These are phyloP conservation scores for Juncus effusus DNA, from an alignment of 176 grass and related monocot species.

Conservation along the genomic window DNA sequence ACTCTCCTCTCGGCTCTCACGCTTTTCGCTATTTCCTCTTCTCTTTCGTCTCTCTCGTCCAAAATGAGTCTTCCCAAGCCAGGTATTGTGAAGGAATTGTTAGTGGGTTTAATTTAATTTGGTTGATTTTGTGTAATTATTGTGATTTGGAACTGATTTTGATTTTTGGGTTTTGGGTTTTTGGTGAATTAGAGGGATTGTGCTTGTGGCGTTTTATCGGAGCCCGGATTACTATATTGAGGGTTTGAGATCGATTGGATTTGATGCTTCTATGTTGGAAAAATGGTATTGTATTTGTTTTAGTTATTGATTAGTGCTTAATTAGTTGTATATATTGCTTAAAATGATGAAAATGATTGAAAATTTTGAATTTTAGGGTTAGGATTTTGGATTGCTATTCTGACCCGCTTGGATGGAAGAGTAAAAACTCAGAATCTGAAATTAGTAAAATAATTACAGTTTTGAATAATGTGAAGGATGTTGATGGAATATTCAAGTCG, in stretches of 20 bases:
- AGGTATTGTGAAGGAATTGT: background rate
- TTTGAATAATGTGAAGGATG: constrained; percentile 61
- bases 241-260: constrained; percentile 33
- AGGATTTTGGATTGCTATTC: constrained; percentile 77
- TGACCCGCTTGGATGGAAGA: constrained; percentile 84
- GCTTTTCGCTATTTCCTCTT: constrained; percentile 6
- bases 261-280: constrained; percentile 41
- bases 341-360: background rate
- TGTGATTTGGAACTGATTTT: too few relatives aligned
- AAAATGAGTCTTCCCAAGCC: background rate
- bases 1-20: constrained; percentile 1
- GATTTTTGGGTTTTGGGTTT: background rate
- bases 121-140: background rate
- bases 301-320: background rate
- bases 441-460: constrained; percentile 25
- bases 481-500: constrained; percentile 43
- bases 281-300: constrained; percentile 34
- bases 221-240: constrained; percentile 59
- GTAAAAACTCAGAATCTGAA: constrained; percentile 16
- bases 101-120: background rate
- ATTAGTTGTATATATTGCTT: background rate
- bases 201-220: constrained; percentile 58
- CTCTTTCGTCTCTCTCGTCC: constrained; percentile 10
- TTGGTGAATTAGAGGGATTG: constrained; percentile 47
- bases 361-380: constrained; percentile 41